Percentiles rank a stretch among this genome's conserved stretches.
phyloP scores from a whole-genome alignment of 2,329 filamentous ascomycete genomes.

The Penicillium sp. region DNA sequence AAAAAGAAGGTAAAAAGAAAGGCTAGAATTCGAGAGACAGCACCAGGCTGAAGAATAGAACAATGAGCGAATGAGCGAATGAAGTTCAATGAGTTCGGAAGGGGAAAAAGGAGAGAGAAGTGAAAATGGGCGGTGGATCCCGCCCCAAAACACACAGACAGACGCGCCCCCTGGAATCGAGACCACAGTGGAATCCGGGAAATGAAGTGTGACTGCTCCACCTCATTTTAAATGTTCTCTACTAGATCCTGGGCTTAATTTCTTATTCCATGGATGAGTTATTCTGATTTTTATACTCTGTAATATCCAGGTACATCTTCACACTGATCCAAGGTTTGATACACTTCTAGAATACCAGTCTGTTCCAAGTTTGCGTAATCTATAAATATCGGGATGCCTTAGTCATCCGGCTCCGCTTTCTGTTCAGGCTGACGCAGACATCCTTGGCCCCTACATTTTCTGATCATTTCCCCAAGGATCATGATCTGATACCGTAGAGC shows the following conservation, averaged over 20 bases:
- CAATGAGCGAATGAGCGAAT: slow-evolving; percentile 32
- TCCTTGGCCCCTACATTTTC: not conserved
- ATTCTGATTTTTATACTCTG: not conserved
- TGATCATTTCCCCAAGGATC: not conserved
- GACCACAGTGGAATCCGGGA: not conserved
- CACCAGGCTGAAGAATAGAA: slow-evolving; percentile 26
- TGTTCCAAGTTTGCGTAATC: not conserved
- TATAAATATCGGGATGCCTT: slow-evolving; percentile 1
- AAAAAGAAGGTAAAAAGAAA: slow-evolving; percentile 11
- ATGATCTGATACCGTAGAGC: not conserved
- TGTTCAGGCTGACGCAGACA: not conserved
- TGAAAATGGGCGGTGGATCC: slow-evolving; percentile 11
- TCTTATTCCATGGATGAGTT: not conserved
- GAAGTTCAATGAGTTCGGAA: slow-evolving; percentile 11
- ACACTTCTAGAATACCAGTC: too few species aligned
- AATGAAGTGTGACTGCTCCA: slow-evolving; percentile 3
- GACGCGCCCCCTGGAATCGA: slow-evolving; percentile 5
- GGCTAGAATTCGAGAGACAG: slow-evolving; percentile 19
- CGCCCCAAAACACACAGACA: slow-evolving; percentile 1
- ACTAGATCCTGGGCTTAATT: not conserved
- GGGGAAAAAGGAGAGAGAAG: slow-evolving; percentile 4
- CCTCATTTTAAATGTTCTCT: not conserved
- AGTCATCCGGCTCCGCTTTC: slow-evolving; percentile 4
- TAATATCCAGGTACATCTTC: too few species aligned
- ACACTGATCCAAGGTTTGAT: too few species aligned